Evolutionary conservation across 352 stramenopile genomes (phyloP).

Genomic region (Globisporangium ultimum): DNA sequence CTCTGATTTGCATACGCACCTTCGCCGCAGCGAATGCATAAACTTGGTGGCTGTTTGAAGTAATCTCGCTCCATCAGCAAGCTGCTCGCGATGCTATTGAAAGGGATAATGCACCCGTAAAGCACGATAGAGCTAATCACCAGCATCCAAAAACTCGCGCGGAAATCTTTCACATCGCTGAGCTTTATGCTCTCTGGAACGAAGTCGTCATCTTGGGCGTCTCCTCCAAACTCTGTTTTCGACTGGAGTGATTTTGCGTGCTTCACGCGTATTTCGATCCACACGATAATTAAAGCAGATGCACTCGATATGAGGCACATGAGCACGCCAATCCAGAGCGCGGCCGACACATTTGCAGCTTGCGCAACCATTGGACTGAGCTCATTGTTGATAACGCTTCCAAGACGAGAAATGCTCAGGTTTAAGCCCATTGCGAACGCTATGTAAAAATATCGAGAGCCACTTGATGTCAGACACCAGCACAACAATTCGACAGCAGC

Average conservation of each 20-base stretch:
- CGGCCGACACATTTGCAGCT: slow-evolving; percentile 48
- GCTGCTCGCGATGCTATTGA: slow-evolving; percentile 92
- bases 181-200: slow-evolving; percentile 41
- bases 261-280: slow-evolving; percentile 73
- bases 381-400: slow-evolving; percentile 92
- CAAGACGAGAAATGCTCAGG: slow-evolving; percentile 85
- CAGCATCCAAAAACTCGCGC: slow-evolving; percentile 86
- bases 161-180: slow-evolving; percentile 75
- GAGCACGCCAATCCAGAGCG: slow-evolving; percentile 84
- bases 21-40: slow-evolving; percentile 54
- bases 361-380: slow-evolving; percentile 80
- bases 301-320: slow-evolving; percentile 76
- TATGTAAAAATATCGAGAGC: slow-evolving; percentile 1
- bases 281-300: slow-evolving; percentile 74
- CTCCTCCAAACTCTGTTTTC: slow-evolving; percentile 7
- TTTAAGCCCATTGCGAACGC: slow-evolving; percentile 91
- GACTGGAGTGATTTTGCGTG: slow-evolving; percentile 13
- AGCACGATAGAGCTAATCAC: slow-evolving; percentile 87
- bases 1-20: slow-evolving; percentile 47
- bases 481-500: too few species aligned
- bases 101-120: slow-evolving; percentile 93
- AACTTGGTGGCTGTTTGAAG: slow-evolving; percentile 55
- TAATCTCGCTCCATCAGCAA: slow-evolving; percentile 91
- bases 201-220: slow-evolving; percentile 17
- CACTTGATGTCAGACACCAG: neutral